Evolutionary conservation across 768 basidiomycete species (phyloP), one percentile per base, ranked within the genome.

Genomic region (Termitomyces sp.): DNA sequence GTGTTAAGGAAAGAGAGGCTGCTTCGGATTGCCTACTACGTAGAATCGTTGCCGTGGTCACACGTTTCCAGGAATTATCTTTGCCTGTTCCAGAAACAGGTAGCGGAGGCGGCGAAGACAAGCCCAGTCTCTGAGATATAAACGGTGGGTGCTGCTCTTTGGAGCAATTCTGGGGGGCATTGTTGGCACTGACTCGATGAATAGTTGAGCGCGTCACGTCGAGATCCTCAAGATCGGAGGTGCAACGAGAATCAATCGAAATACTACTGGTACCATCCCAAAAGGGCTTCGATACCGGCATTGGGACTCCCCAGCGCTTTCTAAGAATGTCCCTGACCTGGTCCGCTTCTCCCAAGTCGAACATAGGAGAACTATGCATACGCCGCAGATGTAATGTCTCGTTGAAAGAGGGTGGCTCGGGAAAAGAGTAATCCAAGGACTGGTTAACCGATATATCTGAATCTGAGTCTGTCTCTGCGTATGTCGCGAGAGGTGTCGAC

Each of bases 341-440:
- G 35, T 68, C 59, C 1, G 69, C 69, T 32, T 72, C 72, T 40
- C 70, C 70, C 28, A 63, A 24, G 2, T 69, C 70, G 62, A 79
- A 77, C 71, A 78, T 71, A 36, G 79, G 81, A 15, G 77, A 76
- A 63, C 78, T 81, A 48, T 75, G 75, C 75, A 81, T 78, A 44
- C 76, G 74, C 15, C 79, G 74, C 33, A 80, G 68, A 36, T 52
- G 54, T 15, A 63, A 42, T 18, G 72, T 71, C 7, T 78, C 76
- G 62, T 73, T 76, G 13, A 77, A 73, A 12, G 75, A 74, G 28
- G 81, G 81, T 1, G 81, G 81, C 59, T 75, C 69, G 2, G 78
- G 79, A 59, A 80, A 74, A 13, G 77, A 75, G 64, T 78, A 77
- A 55, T 75, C 78, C 24, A 76, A 73, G 48, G 73, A 68, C 55